These are phyloP conservation scores for Dichomitus squalens DNA, from an alignment of 1,284 basidiomycete genomes.

Conservation along the genomic window DNA sequence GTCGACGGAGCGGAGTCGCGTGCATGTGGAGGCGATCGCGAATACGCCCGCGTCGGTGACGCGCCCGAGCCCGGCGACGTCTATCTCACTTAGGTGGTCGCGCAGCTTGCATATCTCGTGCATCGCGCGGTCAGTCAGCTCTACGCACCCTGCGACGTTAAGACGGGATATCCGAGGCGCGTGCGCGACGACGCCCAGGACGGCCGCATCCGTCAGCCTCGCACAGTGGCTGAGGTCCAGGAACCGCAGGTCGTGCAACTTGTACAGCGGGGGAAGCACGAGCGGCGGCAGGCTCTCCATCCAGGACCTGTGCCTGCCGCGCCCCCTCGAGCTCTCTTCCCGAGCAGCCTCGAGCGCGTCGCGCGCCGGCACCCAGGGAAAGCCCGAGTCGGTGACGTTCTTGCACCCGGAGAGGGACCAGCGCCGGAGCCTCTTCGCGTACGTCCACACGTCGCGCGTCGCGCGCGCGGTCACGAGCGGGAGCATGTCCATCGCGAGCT, in stretches of 20 bases:
- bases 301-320: constrained; percentile 47
- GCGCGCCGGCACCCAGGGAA: constrained; percentile 50
- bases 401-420: constrained; percentile 74
- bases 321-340: neutral
- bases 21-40: constrained; percentile 72
- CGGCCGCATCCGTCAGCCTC: constrained; percentile 74
- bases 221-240: constrained; percentile 80
- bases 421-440: constrained; percentile 75
- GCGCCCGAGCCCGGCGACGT: constrained; percentile 77
- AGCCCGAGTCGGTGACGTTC: constrained; percentile 75
- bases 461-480: constrained; percentile 73
- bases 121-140: constrained; percentile 76
- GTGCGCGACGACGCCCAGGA: constrained; percentile 79
- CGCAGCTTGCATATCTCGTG: constrained; percentile 75
- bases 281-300: constrained; percentile 60
- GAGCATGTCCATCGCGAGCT: constrained; percentile 81
- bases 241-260: constrained; percentile 71
- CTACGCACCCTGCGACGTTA: constrained; percentile 81
- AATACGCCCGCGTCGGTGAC: constrained; percentile 86
- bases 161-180: constrained; percentile 82
- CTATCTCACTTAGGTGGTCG: constrained; percentile 79
- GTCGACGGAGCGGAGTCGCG: constrained; percentile 81
- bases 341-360: neutral
- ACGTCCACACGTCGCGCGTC: constrained; percentile 83
- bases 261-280: constrained; percentile 49